Evolutionary conservation across 305 asterid genomes (phyloP).

Genomic region (Monarda citriodora): DNA sequence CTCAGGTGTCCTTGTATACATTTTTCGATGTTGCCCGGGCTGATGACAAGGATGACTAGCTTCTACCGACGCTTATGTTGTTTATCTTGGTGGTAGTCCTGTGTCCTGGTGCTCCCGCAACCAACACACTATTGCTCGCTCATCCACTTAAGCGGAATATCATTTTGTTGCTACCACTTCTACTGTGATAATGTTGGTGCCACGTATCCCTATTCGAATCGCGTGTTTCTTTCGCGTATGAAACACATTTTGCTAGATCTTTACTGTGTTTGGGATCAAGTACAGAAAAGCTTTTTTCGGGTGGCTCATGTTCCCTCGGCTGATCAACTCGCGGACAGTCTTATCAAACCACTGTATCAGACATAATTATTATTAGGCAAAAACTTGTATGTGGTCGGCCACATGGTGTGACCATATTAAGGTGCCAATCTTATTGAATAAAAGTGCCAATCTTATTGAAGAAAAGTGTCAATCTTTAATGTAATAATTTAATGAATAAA

Average conservation of each 20-base stretch:
- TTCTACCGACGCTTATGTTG: not conserved
- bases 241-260: not conserved
- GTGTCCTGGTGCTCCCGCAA: not conserved
- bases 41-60: not conserved
- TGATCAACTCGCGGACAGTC: not conserved
- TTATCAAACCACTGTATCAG: not conserved
- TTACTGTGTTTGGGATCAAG: not conserved
- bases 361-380: no score
- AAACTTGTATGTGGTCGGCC: no score
- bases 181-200: not conserved
- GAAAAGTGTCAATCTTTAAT: no score
- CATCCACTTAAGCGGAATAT: not conserved
- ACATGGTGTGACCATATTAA: no score
- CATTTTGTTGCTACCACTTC: not conserved
- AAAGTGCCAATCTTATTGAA: no score
- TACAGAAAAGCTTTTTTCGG: not conserved
- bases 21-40: not conserved
- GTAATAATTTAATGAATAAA: no score
- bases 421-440: no score
- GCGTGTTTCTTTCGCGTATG: not conserved
- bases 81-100: not conserved
- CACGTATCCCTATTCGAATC: not conserved
- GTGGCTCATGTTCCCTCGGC: not conserved
- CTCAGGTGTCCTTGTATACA: not conserved
- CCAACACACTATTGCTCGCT: not conserved